These are phyloP conservation scores for Colletotrichum endophyticum DNA, from an alignment of 2,329 filamentous ascomycete species.

Conservation along the genomic window DNA sequence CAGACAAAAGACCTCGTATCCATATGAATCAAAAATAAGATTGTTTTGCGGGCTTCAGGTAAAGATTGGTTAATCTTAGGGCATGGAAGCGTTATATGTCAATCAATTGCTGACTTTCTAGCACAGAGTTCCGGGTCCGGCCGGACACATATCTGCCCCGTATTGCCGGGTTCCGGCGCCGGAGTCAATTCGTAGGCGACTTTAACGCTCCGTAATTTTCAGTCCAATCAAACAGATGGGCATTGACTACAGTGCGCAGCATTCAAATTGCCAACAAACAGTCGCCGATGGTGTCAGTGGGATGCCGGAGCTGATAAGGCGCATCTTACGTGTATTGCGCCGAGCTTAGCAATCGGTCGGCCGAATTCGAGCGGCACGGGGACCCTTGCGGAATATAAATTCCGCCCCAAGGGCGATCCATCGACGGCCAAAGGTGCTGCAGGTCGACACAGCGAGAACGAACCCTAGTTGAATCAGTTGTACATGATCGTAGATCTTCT, in stretches of 20 bases:
- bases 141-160: neutral
- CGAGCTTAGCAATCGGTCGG: neutral
- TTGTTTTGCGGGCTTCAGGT: neutral
- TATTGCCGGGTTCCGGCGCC: neutral
- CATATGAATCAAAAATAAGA: neutral
- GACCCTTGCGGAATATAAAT: neutral
- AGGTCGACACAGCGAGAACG: neutral
- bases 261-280: neutral
- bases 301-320: neutral
- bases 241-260: neutral
- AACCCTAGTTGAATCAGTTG: neutral
- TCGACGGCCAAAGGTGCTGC: neutral
- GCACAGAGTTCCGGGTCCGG: neutral
- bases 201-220: neutral
- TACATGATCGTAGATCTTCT: neutral
- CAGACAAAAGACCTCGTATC: neutral
- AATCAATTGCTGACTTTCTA: rapidly evolving
- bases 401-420: neutral
- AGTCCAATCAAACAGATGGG: rapidly evolving
- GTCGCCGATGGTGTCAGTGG: neutral
- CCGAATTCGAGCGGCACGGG: neutral
- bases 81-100: neutral
- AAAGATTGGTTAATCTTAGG: neutral
- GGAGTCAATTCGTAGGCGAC: neutral
- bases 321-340: neutral